Evolutionary conservation across 1,284 basidiomycete species (phyloP).

Genomic region (Paramarasmius palmivorus): DNA sequence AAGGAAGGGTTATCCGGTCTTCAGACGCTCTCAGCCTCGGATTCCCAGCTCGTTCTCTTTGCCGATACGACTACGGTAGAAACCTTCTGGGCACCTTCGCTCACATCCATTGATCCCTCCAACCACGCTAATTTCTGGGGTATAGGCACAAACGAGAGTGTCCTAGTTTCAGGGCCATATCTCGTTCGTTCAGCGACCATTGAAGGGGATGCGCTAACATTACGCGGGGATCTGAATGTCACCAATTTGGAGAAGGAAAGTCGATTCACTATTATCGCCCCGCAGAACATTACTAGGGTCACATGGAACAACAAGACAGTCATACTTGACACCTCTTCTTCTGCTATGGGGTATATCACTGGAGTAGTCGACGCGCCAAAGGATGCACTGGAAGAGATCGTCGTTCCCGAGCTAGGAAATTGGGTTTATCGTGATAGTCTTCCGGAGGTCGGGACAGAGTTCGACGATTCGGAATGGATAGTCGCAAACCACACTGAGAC

Average conservation of each 20-base stretch:
- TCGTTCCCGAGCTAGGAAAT: conserved; percentile 37
- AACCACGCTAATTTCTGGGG: conserved; percentile 47
- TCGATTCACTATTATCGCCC: conserved; percentile 52
- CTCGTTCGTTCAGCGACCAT: conserved; percentile 52
- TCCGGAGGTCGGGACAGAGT: conserved; percentile 60
- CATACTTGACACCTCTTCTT: conserved; percentile 24
- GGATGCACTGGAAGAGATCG: conserved; percentile 17
- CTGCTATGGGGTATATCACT: background rate
- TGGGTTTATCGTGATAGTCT: conserved; percentile 76
- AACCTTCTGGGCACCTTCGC: conserved; percentile 48
- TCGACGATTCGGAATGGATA: conserved; percentile 64
- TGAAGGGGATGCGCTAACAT: conserved; percentile 35
- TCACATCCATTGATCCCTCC: conserved; percentile 32
- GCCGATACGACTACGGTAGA: conserved; percentile 63
- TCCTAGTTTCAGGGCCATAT: conserved; percentile 57
- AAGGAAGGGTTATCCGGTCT: conserved; percentile 56
- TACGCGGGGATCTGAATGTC: conserved; percentile 49
- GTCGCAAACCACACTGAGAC: conserved; percentile 68
- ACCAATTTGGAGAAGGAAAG: conserved; percentile 23
- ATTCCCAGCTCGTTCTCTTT: conserved; percentile 64
- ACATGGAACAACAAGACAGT: conserved; percentile 71
- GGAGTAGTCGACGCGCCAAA: background rate
- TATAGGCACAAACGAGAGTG: conserved; percentile 47
- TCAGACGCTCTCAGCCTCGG: conserved; percentile 64
- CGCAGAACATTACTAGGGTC: conserved; percentile 36